Evolutionary conservation across 495 filamentous ascomycete genomes (phyloP), one percentile per base, ranked within the genome.

Genomic region (Evernia prunastri): DNA sequence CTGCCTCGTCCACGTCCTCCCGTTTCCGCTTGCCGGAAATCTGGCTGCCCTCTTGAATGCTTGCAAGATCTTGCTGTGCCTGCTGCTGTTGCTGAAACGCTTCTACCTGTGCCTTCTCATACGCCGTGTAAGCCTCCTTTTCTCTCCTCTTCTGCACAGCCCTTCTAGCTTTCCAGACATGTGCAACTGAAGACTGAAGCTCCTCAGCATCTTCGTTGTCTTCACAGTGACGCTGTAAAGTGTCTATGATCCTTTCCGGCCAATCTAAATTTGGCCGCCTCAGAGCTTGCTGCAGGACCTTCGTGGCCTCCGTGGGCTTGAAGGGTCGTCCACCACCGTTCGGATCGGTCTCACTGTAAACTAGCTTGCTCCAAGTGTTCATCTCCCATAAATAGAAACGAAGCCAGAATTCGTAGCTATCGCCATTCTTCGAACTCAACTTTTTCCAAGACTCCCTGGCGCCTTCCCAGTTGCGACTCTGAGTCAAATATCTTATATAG

Each of bases 351-450:
- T 80, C 80, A 54, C 72, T 76, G 63, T 81, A 79, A 6, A 80
- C 77, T 58, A 82, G 79, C 65, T 81, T 84, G 66, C 78, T 77
- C 86, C 86, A 88, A 6, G 81, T 77, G 58, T 87, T 81, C 79
- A 97, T 85, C 73, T 96, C 94, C 90, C 91, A 98, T 47, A 85
- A 75, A 73, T 96, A 96, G 72, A 89, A 96, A 43, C 86, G 83
- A 37, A 91, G 82, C 94, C 94, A 98, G 70, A 97, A 97, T 68
- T 96, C 90, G 68, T 90, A 90, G 69, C 86, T 91, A 66, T 89
- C 81, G 25, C 85, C 86, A 42, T 89, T 85, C 18, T 84, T 79
- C 27, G 80, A 70, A 4, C 87, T 81, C 43, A 98, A 79, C 15
- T 82, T 80, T 66, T 85, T 85, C 86, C 90, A 97, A 18, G 87